Conservation (phyloP, 495 filamentous ascomycete species). For the Penicillium coprophilum region DNA sequence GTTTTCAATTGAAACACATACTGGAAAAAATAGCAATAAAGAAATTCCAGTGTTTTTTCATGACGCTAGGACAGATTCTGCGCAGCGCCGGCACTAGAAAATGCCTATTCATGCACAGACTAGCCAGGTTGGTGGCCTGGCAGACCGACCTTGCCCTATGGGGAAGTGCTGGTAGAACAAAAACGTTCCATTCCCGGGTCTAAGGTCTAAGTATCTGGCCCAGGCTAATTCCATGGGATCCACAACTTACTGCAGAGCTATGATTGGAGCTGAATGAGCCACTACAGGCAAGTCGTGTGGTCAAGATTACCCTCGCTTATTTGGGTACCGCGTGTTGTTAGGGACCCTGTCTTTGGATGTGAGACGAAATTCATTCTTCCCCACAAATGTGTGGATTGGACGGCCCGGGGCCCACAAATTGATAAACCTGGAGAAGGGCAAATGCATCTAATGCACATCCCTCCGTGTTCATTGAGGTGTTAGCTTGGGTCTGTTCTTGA, state of each 20-base stretch:
- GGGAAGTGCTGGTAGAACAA: not conserved
- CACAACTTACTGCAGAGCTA: too few relatives aligned
- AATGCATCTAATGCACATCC: not conserved
- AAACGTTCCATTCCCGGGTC: slow-evolving; percentile 2
- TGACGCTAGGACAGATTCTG: not conserved
- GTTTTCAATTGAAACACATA: not conserved
- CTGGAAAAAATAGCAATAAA: not conserved
- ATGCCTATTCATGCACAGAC: slow-evolving; percentile 6
- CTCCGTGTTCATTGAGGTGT: slow-evolving; percentile 9
- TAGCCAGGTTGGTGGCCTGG: slow-evolving; percentile 2
- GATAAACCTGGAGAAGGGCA: slow-evolving; percentile 3
- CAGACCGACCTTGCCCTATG: slow-evolving; percentile 3
- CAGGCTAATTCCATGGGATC: not conserved
- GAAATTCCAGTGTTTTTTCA: not conserved
- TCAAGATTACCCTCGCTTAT: not conserved
- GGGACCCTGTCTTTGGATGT: not conserved
- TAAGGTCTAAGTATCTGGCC: not conserved
- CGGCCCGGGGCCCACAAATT: slow-evolving; percentile 13
- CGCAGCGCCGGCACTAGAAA: not conserved
- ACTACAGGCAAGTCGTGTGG: slow-evolving; percentile 1
- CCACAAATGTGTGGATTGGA: slow-evolving; percentile 4
- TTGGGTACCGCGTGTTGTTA: not conserved
- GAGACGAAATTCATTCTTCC: slow-evolving; percentile 1
- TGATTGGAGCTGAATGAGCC: not conserved
- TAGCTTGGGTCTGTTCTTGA: not conserved